Base-by-base conservation (phyloP, 108 stramenopile species). In the Fragilariopsis cylindrus region DNA sequence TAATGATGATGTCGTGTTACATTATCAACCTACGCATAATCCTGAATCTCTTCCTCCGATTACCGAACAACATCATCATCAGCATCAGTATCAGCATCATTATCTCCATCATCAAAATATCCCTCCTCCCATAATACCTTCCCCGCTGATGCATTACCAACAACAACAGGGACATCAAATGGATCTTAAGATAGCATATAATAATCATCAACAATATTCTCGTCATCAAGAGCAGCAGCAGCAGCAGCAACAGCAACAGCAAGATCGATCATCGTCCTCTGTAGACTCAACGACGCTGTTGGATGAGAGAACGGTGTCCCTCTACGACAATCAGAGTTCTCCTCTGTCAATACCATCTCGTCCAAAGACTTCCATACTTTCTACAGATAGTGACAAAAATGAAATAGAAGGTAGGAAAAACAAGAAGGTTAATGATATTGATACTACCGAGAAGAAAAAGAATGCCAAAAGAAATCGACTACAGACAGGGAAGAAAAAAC, bases 11-110 rank as follows among this genome's bases (percentile, higher is more conserved):
- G 50, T 9, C 13, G 50, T 52, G 15, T 43, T 73, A 3, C 72
- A 73, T 9, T 21, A 45, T 3, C 44, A 56, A 15, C 52, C 65
- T 66, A 48, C 57, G 4, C 54, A 49, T 9, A 43, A 66, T 47
- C 49, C 46, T 6, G 15, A 13, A 19, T 9, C 8, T 8, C 44
- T 12, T 49, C 15, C 50, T 52, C 50, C 50, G 9, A 52, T 52
- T 52, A 13, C 2, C 12, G 50, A 52, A 52, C 50, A 52, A 52
- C 50, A 52, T 13, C 50, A 52, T 13, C 50, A 52, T 52, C 50
- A 52, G 13, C 9, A 52, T 52, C 50, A 52, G 12, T 13, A 52
- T 52, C 50, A 13, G 50, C 50, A 52, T 13, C 50, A 52, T 13
- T 9, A 52, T 13, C 50, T 13, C 50, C 12, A 52, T 13, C 50